Base-by-base conservation (phyloP, 345 rosid species). In the Sonneratia caseolaris region DNA sequence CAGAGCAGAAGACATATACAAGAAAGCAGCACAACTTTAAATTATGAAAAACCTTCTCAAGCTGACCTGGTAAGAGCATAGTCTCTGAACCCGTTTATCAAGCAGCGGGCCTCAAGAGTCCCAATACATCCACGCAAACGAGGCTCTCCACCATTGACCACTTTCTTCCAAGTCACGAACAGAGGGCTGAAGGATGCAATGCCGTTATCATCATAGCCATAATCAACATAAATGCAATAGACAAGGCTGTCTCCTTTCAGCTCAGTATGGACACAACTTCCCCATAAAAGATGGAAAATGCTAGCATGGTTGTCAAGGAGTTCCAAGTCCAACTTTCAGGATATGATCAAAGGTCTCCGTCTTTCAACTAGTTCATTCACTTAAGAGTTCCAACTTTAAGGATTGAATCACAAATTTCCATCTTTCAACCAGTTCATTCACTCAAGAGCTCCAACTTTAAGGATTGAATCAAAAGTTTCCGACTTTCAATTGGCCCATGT, bases 111-210 rank as follows among this genome's bases (percentile, higher is more conserved):
- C 83, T 95, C 99, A 37, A 95, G 84, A 21, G 96, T 90, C 75
- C 99, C 99, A 43, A 95, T 95, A 83, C 99, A 95, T 73, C 99
- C 99, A 77, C 99, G 98, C 81, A 95, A 76, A 36, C 88, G 90
- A 87, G 98, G 98, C 86, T 92, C 98, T 14, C 88, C 85, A 72
- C 96, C 96, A 79, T 87, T 89, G 78, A 86, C 89, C 35, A 83
- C 83, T 76, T 90, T 90, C 90, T 92, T 92, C 99, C 99, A 95
- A 18, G 98, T 95, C 57, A 95, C 99, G 80, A 95, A 95, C 84
- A 95, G 81, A 68, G 98, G 99, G 82, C 99, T 95, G 82, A 74
- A 78, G 71, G 32, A 57, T 64, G 70, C 74, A 77, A 73, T 11
- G 76, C 67, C 51, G 51, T 69, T 43, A n/a, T 22, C 18, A 22